phyloP scores from a whole-genome alignment of 2,329 filamentous ascomycete species.

The Calonectria ilicicola region DNA sequence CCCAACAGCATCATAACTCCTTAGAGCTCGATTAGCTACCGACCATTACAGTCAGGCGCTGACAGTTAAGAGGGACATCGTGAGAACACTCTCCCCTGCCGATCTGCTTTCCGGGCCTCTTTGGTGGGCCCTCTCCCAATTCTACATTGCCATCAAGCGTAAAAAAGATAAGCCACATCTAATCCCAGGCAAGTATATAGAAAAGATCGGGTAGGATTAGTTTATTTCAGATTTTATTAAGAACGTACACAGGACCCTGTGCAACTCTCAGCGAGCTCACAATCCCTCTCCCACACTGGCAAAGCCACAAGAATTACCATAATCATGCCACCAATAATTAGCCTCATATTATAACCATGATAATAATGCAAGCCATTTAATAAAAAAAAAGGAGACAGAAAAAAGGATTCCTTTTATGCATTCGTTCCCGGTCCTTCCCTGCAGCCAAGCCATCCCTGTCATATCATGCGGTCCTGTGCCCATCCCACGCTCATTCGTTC shows the following conservation, averaged over 20 bases:
- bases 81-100: no score
- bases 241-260: neutral
- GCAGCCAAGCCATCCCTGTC: constrained; percentile 10
- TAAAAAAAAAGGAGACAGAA: neutral
- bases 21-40: no score
- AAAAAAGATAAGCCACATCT: no score
- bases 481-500: constrained; percentile 6
- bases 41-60: no score
- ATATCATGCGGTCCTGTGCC: constrained; percentile 1
- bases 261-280: neutral
- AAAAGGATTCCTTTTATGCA: neutral
- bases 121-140: no score
- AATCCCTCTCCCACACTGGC: neutral
- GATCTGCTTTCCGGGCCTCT: no score
- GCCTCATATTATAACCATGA: neutral
- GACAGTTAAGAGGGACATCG: no score
- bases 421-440: constrained; percentile 8
- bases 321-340: neutral
- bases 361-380: neutral
- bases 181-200: no score
- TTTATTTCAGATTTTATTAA: neutral
- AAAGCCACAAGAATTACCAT: neutral
- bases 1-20: no score
- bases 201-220: no score
- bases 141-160: no score